Evolutionary conservation across 371 early-diverging fungal genomes (phyloP), one percentile per base, ranked within the genome.

Genomic region (Aphelidium insulamus): DNA sequence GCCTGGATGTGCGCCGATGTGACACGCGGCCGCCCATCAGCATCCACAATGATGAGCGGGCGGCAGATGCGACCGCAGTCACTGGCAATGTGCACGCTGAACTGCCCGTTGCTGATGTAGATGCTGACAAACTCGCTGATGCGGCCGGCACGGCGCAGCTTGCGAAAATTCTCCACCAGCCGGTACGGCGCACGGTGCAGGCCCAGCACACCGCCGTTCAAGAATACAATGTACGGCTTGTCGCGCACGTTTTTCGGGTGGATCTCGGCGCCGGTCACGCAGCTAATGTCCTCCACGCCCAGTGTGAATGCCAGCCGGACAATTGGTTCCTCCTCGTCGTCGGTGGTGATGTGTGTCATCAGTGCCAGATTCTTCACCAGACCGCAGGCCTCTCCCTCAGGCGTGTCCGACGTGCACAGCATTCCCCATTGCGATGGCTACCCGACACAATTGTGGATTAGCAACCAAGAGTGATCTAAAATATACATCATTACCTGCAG

Each of bases 351-450:
- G 59, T 98, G 98, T 7, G 98, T 82, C 81, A 98, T 85, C 27
- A 98, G 57, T 0, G 98, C 97, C 57, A 99, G 60, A 44, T 98
- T 99, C 66, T 98, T 98, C 28, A 99, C 92, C 34, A 99, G 66
- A 45, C 99, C 99, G 59, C 99, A 99, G 0, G 87, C 88, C 66
- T 99, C 97, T 46, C 99, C 98, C 77, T 99, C 99, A 4, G 99
- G 98, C 3, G 99, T 99, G 55, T 99, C 99, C 0, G 88, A 80
- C 0, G 98, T 91, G 55, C 99, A 97, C 34, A 97, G 46, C 85
- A 97, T 84, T 41, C 98, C 99, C 88, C 91, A 97, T 50, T 92
- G 92, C 4, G 94, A 94, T 9, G 97, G 91, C 56, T 57, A 44
- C 14, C 14, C 26, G 12, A 26, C 10, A n/a, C n/a, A n/a, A n/a